Evolutionary conservation across 129 eudicot genomes (phyloP).

Genomic region (Chrysanthemum seticuspe): DNA sequence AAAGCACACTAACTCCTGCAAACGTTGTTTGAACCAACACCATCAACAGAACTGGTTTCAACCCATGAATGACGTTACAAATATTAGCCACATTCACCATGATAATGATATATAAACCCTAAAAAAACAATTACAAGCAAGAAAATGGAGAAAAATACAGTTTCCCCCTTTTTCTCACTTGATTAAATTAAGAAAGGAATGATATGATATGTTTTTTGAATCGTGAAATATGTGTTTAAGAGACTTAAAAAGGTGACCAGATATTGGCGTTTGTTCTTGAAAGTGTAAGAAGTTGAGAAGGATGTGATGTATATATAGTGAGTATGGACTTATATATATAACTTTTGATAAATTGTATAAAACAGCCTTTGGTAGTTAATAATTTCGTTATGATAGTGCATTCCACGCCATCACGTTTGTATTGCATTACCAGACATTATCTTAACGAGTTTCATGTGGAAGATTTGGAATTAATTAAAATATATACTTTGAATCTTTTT

Average conservation of each 20-base stretch:
- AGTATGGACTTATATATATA: conserved; percentile 1
- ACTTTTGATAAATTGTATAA: background rate
- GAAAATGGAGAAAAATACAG: background rate
- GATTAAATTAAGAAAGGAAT: background rate
- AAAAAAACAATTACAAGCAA: conserved; percentile 10
- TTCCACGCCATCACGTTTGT: no score
- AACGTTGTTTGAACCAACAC: conserved; percentile 32
- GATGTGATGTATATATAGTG: conserved; percentile 24
- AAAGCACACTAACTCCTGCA: conserved; percentile 43
- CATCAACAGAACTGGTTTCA: conserved; percentile 57
- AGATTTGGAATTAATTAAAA: no score
- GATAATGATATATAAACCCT: conserved; percentile 23
- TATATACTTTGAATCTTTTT: no score
- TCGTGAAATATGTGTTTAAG: background rate
- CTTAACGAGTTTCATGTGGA: no score
- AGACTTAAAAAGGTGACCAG: conserved; percentile 13
- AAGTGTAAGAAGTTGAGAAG: background rate
- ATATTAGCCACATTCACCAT: conserved; percentile 26
- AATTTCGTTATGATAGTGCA: background rate
- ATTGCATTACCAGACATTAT: no score
- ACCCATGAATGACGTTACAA: conserved; percentile 36
- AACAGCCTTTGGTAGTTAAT: conserved; percentile 5
- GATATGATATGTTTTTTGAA: background rate
- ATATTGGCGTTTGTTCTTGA: conserved; percentile 34
- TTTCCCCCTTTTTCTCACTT: conserved; percentile 7